A percentile compares a stretch with the other conserved stretches of the same genome.
Conservation (phyloP, 192 early-diverging fungal genomes). For the Entophlyctis helioformis region DNA sequence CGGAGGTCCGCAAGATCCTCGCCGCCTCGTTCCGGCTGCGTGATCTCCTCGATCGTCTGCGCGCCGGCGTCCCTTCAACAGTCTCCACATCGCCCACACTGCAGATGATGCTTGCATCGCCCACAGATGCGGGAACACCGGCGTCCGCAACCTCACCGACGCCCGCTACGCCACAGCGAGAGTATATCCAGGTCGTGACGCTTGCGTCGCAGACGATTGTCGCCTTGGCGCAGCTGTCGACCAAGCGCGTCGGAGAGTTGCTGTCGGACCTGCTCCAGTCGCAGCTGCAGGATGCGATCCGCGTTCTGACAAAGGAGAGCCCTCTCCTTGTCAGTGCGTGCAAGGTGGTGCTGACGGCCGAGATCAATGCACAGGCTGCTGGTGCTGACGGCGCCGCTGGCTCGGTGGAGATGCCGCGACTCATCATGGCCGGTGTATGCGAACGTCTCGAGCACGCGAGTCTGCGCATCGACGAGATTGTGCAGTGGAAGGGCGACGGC, state of each 20-base stretch:
- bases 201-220: slow-evolving; percentile 22
- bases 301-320: slow-evolving; percentile 14
- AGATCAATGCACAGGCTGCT: no score
- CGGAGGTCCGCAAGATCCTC: slow-evolving; percentile 34
- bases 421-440: neutral
- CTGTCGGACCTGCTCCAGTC: slow-evolving; percentile 15
- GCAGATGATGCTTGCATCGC: no score
- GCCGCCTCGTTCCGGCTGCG: slow-evolving; percentile 5
- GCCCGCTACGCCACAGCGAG: neutral
- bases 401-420: slow-evolving; percentile 7
- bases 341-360: slow-evolving; percentile 11
- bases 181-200: slow-evolving; percentile 6
- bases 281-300: slow-evolving; percentile 17
- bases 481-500: no score
- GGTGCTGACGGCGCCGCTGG: no score
- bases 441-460: slow-evolving; percentile 6
- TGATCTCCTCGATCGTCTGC: slow-evolving; percentile 1
- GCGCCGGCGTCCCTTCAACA: neutral
- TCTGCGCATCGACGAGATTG: slow-evolving; percentile 23
- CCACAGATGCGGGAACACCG: no score
- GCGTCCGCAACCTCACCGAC: no score
- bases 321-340: slow-evolving; percentile 20
- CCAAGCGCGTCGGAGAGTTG: slow-evolving; percentile 21
- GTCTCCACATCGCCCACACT: no score
- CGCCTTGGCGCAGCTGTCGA: slow-evolving; percentile 19